These are phyloP conservation scores for Phytophthora pistaciae DNA, from an alignment of 352 stramenopile genomes.

Conservation along the genomic window DNA sequence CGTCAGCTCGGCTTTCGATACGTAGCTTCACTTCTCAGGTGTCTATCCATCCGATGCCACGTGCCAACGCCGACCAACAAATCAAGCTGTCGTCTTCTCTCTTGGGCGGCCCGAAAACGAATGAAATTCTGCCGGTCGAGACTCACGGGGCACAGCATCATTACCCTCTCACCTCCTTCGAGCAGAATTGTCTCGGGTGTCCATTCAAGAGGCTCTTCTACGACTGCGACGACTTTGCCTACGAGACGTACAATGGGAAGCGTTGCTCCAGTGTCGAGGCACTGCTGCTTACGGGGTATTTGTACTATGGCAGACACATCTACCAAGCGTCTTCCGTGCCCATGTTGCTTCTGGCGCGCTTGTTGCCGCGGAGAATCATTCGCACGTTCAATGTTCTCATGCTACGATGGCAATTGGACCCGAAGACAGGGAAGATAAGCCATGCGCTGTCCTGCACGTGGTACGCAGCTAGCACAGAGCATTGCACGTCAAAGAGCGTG, in stretches of 20 bases:
- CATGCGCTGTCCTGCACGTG: conserved; percentile 5
- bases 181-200: conserved; percentile 32
- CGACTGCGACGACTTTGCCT: conserved; percentile 38
- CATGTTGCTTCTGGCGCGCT: conserved; percentile 20
- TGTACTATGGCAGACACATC: conserved; percentile 31
- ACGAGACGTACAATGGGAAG: conserved; percentile 24
- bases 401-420: conserved; percentile 25
- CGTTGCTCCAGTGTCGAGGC: conserved; percentile 21
- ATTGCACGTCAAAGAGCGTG: not conserved
- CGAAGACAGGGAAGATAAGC: conserved; percentile 14
- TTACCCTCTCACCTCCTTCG: conserved; percentile 24
- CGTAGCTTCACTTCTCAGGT: not conserved
- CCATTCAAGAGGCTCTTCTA: conserved; percentile 29
- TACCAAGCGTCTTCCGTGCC: conserved; percentile 21
- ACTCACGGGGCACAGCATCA: not conserved
- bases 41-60: not conserved
- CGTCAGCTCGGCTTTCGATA: conserved; percentile 1
- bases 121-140: conserved; percentile 1
- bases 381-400: conserved; percentile 35
- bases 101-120: not conserved
- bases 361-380: conserved; percentile 29
- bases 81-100: no score
- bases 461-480: not conserved
- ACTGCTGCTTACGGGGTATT: conserved; percentile 24
- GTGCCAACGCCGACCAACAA: no score